Evolutionary conservation across 345 rosid genomes (phyloP), one percentile per base, ranked within the genome.

Genomic region (Salix dunnii): DNA sequence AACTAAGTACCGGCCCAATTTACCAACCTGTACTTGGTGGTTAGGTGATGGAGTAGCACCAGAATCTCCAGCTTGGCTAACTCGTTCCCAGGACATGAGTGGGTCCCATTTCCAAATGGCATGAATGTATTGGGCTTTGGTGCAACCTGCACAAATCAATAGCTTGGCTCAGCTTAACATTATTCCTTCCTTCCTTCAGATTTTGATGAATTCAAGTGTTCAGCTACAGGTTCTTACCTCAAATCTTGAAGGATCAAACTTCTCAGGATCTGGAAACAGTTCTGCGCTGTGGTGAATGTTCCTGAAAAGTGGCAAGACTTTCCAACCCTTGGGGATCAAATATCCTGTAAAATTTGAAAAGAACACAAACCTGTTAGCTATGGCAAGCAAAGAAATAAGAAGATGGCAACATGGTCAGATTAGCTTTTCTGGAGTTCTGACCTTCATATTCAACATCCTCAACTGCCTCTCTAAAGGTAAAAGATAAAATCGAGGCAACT

Each of bases 101-200:
- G 98, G 83, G 80, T 80, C 73, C 98, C 98, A 70, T 78, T 94
- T 49, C 98, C 98, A 86, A 94, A 94, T 79, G 98, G 98, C 93
- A 94, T 76, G 43, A 90, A 94, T 0, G 97, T 92, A 79, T 92
- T 91, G 78, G 98, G 90, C 51, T 94, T 92, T 18, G 91, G 96
- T 21, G 94, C 83, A 53, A 83, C 91, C 98, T 94, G 88, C 71
- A 18, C 49, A 4, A 68, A 73, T 74, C 30, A 71, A 43, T 67
- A 69, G 25, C 42, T 36, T 72, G 43, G 43, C 43, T 40, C 12
- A 10, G 2, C 25, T 7, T 16, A 3, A 9, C 36, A 33, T 5
- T 33, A 33, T 0, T 33, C 36, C 0, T 31, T 69, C 43, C 43
- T 40, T 70, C 64, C 48, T 23, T 12, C 49, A 58, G 27, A 36